Conservation (phyloP, 2,329 filamentous ascomycete species). For the Raffaelea albimanens region DNA sequence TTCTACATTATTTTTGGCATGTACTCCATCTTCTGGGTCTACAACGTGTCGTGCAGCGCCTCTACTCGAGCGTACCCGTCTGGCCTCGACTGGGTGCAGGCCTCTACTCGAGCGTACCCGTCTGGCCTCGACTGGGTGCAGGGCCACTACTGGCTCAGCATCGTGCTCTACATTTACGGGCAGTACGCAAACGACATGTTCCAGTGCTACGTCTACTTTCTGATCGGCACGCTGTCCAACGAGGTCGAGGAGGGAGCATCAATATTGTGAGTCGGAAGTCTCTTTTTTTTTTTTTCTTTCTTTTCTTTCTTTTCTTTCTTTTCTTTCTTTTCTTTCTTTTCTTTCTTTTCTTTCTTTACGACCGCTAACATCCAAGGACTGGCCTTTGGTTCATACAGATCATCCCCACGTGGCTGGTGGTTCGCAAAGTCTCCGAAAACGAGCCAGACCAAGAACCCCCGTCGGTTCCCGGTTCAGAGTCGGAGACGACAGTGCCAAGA, state of each 20-base stretch:
- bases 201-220: background rate
- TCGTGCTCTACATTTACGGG: background rate
- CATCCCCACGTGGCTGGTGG: background rate
- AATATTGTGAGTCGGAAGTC: background rate
- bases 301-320: background rate
- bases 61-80: background rate
- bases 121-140: background rate
- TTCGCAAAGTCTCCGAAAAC: background rate
- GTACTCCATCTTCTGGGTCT: background rate
- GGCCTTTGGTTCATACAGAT: background rate
- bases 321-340: background rate
- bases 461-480: too few species aligned
- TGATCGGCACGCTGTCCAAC: background rate
- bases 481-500: too few species aligned
- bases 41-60: background rate
- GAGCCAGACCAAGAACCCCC: too few species aligned
- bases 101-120: background rate
- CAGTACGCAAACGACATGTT: background rate
- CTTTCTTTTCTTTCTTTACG: too few species aligned
- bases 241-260: background rate
- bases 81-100: background rate
- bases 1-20: background rate
- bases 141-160: background rate
- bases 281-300: background rate
- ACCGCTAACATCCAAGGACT: too few species aligned